Percentiles rank a stretch among this genome's conserved stretches.
phyloP scores from a whole-genome alignment of 2,329 filamentous ascomycete genomes.

The Diaporthe nobilis region DNA sequence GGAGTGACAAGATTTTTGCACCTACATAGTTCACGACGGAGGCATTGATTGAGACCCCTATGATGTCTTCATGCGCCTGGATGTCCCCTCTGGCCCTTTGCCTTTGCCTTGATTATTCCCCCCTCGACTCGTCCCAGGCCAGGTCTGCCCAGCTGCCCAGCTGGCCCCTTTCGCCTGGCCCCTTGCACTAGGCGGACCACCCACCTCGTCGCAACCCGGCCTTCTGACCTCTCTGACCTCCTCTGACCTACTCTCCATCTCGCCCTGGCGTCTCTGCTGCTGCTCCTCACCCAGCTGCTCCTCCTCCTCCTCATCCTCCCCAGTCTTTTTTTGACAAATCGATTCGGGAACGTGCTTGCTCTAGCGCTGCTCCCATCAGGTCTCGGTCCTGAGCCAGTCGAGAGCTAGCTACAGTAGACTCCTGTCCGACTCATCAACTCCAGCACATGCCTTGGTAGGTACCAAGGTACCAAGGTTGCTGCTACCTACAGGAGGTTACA shows the following conservation, averaged over 20 bases:
- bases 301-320: constrained; percentile 24
- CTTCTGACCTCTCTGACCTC: constrained; percentile 31
- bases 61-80: constrained; percentile 39
- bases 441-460: background rate
- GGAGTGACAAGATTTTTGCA: constrained; percentile 9
- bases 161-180: constrained; percentile 27
- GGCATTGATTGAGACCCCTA: constrained; percentile 24
- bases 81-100: constrained; percentile 7
- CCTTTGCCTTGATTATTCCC: background rate
- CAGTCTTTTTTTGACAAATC: constrained; percentile 12
- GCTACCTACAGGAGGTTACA: constrained; percentile 12
- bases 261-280: constrained; percentile 1
- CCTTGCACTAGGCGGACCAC: constrained; percentile 38
- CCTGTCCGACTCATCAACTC: background rate
- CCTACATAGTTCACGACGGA: constrained; percentile 4
- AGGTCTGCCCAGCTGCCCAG: constrained; percentile 23
- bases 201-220: constrained; percentile 23
- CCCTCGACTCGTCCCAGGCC: constrained; percentile 13
- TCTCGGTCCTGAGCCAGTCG: constrained; percentile 22
- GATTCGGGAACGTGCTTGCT: constrained; percentile 24
- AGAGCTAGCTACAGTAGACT: constrained; percentile 18
- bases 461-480: background rate
- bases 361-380: constrained; percentile 21
- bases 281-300: background rate
- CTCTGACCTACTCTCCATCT: constrained; percentile 1